Evolutionary conservation across 2,329 filamentous ascomycete species (phyloP), one percentile per base, ranked within the genome.

Genomic region (Rachicladosporium sp.): DNA sequence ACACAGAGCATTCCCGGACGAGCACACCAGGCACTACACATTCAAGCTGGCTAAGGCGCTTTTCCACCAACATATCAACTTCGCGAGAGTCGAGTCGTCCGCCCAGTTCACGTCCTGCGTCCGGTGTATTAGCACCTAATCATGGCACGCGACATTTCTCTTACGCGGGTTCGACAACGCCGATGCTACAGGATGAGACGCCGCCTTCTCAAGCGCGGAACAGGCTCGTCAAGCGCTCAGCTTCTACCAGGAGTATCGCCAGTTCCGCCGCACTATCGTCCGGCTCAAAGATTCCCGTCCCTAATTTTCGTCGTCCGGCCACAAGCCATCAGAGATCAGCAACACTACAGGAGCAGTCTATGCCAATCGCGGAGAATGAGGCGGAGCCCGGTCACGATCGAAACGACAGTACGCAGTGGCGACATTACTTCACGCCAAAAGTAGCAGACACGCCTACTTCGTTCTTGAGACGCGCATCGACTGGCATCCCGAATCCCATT

Each of bases 311-410:
- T 43, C 69, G 82, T 50, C 83, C 83, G 38, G 81, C 81, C 34
- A 88, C 83, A 11, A 87, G 82, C 57, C 82, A 87, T 54, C 81
- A 88, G 56, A 71, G 83, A 50, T 82, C 80, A 34, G 77, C 76
- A 29, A 84, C 80, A 1, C 63, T 85, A 21, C 76, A 82, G 49
- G 51, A 54, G 11, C 42, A 42, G 8, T 27, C 23, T 6, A 3
- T 27, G 23, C 23, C 23, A 27, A 27, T 27, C 23, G 23, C 23
- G 23, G 23, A 27, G 23, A 27, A 8, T 12, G 42, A 42, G 37
- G 6, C 37, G 33, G 10, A 44, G 38, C 30, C 42, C 43, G 40
- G 41, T 33, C 29, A 43, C 45, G 38, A 43, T 46, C 33, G 36
- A 29, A 19, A 45, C 42, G 38, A 42, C 37, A 23, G 23, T 8